These are phyloP conservation scores for Coniosporium tulheliwenetii DNA, from an alignment of 2,329 filamentous ascomycete species.

Conservation along the genomic window DNA sequence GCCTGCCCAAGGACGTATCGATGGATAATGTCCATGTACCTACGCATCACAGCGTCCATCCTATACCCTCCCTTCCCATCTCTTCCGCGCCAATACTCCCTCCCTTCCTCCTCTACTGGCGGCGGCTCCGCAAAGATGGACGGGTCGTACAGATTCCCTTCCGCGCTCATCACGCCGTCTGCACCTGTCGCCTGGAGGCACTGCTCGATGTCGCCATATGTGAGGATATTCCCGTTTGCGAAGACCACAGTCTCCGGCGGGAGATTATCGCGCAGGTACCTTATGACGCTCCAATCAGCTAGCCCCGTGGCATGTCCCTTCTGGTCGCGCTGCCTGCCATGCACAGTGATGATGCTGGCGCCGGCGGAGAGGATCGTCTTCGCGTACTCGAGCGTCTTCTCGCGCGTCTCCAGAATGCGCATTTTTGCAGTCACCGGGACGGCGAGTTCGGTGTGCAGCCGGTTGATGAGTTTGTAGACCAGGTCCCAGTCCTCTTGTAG, in stretches of 20 bases:
- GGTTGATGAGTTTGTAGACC: conserved; percentile 69
- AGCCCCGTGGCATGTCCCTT: conserved; percentile 91
- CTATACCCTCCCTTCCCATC: conserved; percentile 74
- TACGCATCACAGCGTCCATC: conserved; percentile 70
- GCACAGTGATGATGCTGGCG: conserved; percentile 84
- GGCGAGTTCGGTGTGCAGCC: conserved; percentile 59
- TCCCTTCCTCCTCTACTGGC: conserved; percentile 44
- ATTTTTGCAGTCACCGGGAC: conserved; percentile 94
- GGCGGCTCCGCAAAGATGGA: conserved; percentile 65
- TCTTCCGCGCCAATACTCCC: conserved; percentile 74
- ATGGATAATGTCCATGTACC: conserved; percentile 86
- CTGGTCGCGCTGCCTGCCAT: conserved; percentile 76
- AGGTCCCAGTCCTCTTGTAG: conserved; percentile 83
- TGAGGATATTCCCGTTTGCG: conserved; percentile 88
- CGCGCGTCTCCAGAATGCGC: conserved; percentile 69
- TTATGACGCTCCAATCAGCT: conserved; percentile 80
- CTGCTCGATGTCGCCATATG: conserved; percentile 57
- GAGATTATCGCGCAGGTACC: conserved; percentile 66
- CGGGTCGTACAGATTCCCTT: conserved; percentile 87
- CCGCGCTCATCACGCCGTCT: conserved; percentile 90
- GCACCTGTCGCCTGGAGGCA: conserved; percentile 76
- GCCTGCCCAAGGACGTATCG: conserved; percentile 52
- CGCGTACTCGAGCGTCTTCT: conserved; percentile 79
- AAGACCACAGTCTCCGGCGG: conserved; percentile 85
- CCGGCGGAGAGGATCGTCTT: conserved; percentile 74